Conservation (phyloP, 768 basidiomycete species). For the Pulveroboletus sp. region DNA sequence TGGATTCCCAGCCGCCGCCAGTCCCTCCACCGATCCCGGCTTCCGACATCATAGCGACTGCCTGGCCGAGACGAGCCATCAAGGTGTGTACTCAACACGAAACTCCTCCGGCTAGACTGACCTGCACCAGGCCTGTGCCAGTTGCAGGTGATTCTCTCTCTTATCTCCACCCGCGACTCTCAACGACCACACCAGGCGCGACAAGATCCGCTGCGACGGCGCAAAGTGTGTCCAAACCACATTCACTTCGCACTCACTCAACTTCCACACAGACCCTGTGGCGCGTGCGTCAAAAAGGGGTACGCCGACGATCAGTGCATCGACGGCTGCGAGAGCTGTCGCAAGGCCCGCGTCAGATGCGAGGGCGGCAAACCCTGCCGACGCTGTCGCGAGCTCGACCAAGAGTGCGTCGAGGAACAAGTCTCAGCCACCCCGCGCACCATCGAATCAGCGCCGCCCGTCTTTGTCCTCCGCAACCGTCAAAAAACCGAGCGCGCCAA, state of each 20-base stretch:
- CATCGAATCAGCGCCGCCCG: conserved; percentile 22
- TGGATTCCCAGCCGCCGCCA: conserved; percentile 36
- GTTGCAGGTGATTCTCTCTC: conserved; percentile 42
- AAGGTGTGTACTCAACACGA: no score
- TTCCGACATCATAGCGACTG: conserved; percentile 47
- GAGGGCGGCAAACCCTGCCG: conserved; percentile 37
- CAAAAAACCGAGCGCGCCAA: conserved; percentile 50
- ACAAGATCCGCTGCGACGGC: conserved; percentile 61
- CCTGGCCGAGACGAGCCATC: conserved; percentile 49
- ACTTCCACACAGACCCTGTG: conserved; percentile 48
- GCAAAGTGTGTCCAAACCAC: conserved; percentile 42
- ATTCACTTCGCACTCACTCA: no score
- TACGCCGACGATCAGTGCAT: conserved; percentile 50
- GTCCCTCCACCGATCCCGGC: conserved; percentile 39
- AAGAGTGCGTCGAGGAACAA: conserved; percentile 47
- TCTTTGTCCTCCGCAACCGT: conserved; percentile 26
- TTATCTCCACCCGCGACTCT: no score
- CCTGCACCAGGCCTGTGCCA: conserved; percentile 62
- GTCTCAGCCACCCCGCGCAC: conserved; percentile 19
- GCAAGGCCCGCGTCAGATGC: conserved; percentile 45
- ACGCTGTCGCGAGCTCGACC: conserved; percentile 32
- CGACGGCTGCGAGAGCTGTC: conserved; percentile 59
- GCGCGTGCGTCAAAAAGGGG: conserved; percentile 53
- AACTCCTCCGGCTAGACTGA: no score
- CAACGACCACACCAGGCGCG: conserved; percentile 39